Base-by-base conservation (phyloP, 2,329 filamentous ascomycete genomes). In the Cercospora citrullina region DNA sequence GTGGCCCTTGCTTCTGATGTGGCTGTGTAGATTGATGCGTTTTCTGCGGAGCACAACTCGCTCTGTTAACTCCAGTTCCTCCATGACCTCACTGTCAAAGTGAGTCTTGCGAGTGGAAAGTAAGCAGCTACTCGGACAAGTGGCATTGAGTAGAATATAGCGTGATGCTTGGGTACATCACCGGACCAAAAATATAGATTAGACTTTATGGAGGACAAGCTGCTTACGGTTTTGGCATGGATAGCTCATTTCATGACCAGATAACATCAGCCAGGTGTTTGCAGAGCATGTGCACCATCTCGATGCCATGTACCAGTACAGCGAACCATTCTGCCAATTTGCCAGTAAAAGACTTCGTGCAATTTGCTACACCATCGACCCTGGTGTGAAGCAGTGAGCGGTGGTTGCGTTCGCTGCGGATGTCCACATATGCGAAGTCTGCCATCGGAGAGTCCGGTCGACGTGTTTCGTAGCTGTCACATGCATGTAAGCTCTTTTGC, bases 1-100 rank as follows among this genome's bases (percentile, higher is more conserved):
- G 61, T 65, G 65, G 31, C 66, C 55, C 48, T 69, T 26, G 53
- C 62, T 42, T 36, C 51, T 66, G 30, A 30, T n/a, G 21, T 53
- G 65, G 12, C 36, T 36, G 33, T 64, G 16, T 60, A 59, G 53
- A 21, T 57, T 23, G 21, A 42, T 42, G 21, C 14, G 51, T 16
- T 16, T 30, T n/a, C 33, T 59, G n/a, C 53, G 7, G 8, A 23
- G 39, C 51, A 58, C 6, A 16, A 31, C n/a, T n/a, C 26, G 33
- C 12, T 18, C 18, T 7, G 23, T 26, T 12, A 42, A 28, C 6
- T 36, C 55, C 8, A 53, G 16, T 28, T 53, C 45, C 26, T 55
- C 60, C 60, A 63, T 63, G 16, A 12, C 9, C 31, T 21, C 55
- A 14, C 30, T 14, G 3, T 7, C 16, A 3, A 16, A 59, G 16